Conservation (phyloP, 768 basidiomycete genomes). For the Collybiopsis luxurians region DNA sequence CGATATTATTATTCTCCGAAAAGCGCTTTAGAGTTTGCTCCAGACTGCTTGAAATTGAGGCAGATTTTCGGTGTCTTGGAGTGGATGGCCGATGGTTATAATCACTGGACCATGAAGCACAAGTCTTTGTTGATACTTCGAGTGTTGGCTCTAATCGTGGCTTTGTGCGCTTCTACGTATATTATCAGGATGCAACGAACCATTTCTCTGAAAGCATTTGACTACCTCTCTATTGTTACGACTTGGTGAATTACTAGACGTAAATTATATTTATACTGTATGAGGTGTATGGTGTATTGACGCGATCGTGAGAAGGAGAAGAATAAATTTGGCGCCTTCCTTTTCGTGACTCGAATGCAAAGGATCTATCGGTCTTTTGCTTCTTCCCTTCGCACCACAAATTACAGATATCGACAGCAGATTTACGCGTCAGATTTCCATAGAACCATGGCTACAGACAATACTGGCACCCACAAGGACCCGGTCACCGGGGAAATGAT, state of each 20-base stretch:
- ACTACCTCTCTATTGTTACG: no score
- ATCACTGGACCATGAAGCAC: constrained; percentile 2
- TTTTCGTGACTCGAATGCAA: constrained; percentile 1
- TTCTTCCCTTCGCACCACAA: background rate
- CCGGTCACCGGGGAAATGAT: constrained; percentile 95
- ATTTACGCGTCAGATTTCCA: constrained; percentile 12
- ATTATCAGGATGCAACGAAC: no score
- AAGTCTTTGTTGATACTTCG: background rate
- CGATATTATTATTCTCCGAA: constrained; percentile 1
- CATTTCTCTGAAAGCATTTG: no score
- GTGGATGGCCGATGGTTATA: background rate
- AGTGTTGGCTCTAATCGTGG: background rate
- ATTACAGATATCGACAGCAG: background rate
- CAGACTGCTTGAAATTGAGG: background rate
- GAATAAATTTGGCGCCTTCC: no score
- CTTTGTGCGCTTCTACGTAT: background rate
- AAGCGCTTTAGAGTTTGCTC: background rate
- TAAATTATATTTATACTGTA: no score
- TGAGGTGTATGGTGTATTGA: no score
- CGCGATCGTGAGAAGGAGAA: no score
- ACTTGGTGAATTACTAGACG: no score
- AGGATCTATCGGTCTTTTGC: background rate
- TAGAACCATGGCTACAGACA: constrained; percentile 41
- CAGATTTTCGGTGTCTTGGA: background rate
- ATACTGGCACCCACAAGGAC: constrained; percentile 60